Evolutionary conservation across 2,329 filamentous ascomycete species (phyloP).

Genomic region (Monilinia polystroma): DNA sequence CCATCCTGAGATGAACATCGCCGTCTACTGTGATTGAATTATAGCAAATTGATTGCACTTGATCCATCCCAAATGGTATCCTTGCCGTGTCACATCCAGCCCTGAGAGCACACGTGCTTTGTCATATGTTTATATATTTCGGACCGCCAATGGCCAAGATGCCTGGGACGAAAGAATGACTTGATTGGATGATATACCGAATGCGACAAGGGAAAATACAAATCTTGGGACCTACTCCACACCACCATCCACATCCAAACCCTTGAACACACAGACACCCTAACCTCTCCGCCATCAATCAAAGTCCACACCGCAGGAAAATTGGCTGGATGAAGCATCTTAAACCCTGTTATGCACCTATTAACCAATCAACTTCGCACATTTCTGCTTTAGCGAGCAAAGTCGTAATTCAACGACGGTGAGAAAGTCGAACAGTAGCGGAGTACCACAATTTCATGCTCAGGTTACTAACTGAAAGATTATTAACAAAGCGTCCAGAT

Average conservation of each 20-base stretch:
- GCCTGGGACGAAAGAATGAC: constrained; percentile 3
- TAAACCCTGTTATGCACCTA: constrained; percentile 23
- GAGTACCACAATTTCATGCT: constrained; percentile 10
- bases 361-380: constrained; percentile 17
- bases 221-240: constrained; percentile 21
- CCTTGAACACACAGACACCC: constrained; percentile 14
- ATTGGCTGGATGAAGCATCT: constrained; percentile 20
- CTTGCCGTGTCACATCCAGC: constrained; percentile 37
- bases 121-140: constrained; percentile 37
- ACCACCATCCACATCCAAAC: constrained; percentile 15
- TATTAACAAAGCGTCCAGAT: constrained; percentile 10
- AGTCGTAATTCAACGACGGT: constrained; percentile 26
- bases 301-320: constrained; percentile 27
- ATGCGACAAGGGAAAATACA: neutral
- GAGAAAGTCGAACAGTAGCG: constrained; percentile 21
- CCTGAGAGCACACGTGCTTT: constrained; percentile 33
- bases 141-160: constrained; percentile 11
- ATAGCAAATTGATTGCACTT: neutral
- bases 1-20: constrained; percentile 18
- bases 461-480: constrained; percentile 7
- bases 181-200: constrained; percentile 16
- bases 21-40: constrained; percentile 17
- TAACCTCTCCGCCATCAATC: constrained; percentile 24
- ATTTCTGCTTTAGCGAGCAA: constrained; percentile 23
- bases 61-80: neutral